phyloP scores from a whole-genome alignment of 805 yeast species.

The Candida endomychidarum region DNA sequence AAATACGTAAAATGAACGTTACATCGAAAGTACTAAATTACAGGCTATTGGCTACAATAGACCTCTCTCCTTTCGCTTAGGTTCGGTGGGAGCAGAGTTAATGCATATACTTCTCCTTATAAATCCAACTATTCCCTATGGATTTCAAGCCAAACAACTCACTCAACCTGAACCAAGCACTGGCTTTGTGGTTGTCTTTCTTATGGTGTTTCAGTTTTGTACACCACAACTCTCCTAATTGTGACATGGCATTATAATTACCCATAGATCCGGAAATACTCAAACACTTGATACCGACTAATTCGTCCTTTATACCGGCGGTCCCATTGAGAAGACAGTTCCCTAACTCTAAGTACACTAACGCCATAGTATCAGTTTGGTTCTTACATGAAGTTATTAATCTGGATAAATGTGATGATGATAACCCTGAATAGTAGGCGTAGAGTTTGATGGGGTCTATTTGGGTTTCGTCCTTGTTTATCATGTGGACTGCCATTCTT shows the following conservation, averaged over 20 bases:
- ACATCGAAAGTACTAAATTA: no score
- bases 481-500: conserved; percentile 23
- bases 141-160: conserved; percentile 59
- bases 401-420: conserved; percentile 26
- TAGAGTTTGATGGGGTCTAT: conserved; percentile 28
- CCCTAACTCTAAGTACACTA: conserved; percentile 63
- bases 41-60: no score
- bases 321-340: conserved; percentile 54
- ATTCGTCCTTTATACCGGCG: conserved; percentile 56
- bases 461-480: conserved; percentile 20
- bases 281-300: conserved; percentile 55
- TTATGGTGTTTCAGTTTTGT: conserved; percentile 53
- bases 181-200: conserved; percentile 61
- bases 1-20: no score
- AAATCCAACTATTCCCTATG: conserved; percentile 74
- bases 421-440: conserved; percentile 23
- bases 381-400: conserved; percentile 32
- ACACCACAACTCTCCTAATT: conserved; percentile 70
- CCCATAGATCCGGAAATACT: conserved; percentile 70
- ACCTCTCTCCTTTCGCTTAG: neutral
- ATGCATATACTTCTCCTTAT: conserved; percentile 60
- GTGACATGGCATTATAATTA: conserved; percentile 64
- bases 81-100: neutral
- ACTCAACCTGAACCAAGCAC: conserved; percentile 68
- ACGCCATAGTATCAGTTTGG: conserved; percentile 44